These are phyloP conservation scores for Hericium rajendrae DNA, from an alignment of 768 basidiomycete species.

Conservation along the genomic window DNA sequence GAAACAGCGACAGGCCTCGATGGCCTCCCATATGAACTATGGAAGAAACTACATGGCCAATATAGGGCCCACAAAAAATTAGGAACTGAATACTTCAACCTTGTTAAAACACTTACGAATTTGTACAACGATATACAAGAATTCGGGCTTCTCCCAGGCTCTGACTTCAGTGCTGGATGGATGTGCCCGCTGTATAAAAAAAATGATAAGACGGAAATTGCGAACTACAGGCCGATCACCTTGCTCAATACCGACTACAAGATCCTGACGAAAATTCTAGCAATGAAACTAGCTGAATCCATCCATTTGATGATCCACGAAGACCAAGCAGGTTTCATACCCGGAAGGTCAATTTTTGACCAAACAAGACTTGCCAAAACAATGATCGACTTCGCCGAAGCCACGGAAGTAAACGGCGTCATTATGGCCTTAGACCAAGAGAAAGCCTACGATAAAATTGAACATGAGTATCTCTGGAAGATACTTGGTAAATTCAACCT, in stretches of 20 bases:
- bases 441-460: neutral
- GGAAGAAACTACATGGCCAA: neutral
- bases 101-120: neutral
- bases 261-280: neutral
- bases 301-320: neutral
- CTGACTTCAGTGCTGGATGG: neutral
- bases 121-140: neutral
- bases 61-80: neutral
- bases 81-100: neutral
- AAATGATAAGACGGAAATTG: neutral
- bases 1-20: neutral
- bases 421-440: neutral
- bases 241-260: neutral
- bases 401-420: neutral
- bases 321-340: constrained; percentile 5
- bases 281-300: neutral
- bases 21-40: neutral
- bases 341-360: neutral
- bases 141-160: neutral
- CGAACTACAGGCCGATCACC: neutral
- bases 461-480: constrained; percentile 2
- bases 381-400: constrained; percentile 1
- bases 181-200: constrained; percentile 3
- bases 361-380: neutral
- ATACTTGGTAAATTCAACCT: neutral